These are phyloP conservation scores for Bryopsis sp. DNA, from an alignment of 139 green algal species.

Conservation along the genomic window DNA sequence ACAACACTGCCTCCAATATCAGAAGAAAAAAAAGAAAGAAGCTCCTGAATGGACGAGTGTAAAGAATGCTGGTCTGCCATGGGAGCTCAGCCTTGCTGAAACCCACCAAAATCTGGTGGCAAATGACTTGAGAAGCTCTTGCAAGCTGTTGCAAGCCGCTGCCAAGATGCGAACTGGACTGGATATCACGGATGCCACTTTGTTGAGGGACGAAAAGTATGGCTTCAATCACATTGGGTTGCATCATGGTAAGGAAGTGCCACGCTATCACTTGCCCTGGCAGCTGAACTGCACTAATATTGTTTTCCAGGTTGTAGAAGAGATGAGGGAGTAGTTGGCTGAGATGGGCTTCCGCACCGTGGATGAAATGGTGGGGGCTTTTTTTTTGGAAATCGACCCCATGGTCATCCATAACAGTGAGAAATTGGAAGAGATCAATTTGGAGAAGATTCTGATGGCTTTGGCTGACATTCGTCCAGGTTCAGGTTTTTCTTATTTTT, in stretches of 20 bases:
- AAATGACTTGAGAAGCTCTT: constrained; percentile 89
- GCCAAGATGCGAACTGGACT: constrained; percentile 90
- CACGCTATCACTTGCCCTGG: constrained; percentile 96
- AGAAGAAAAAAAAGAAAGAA: no score
- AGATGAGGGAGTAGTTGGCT: constrained; percentile 82
- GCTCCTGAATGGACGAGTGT: constrained; percentile 80
- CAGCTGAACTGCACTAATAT: constrained; percentile 69
- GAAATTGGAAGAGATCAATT: constrained; percentile 75
- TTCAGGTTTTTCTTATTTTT: no score
- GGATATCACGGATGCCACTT: constrained; percentile 74
- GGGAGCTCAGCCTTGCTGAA: constrained; percentile 91
- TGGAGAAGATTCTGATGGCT: constrained; percentile 70
- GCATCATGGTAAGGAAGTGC: constrained; percentile 98
- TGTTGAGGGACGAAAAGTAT: constrained; percentile 94
- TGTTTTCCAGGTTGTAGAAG: constrained; percentile 89
- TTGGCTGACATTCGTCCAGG: constrained; percentile 69
- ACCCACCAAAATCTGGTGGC: constrained; percentile 91
- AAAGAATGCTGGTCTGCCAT: constrained; percentile 73
- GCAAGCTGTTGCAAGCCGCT: constrained; percentile 74
- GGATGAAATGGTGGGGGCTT: constrained; percentile 85
- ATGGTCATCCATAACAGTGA: constrained; percentile 48
- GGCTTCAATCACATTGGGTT: constrained; percentile 92
- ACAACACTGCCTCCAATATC: no score
- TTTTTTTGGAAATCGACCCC: constrained; percentile 48
- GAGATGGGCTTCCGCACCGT: constrained; percentile 70